Percentiles rank a stretch among this genome's conserved stretches.
Conservation (phyloP, 139 green algal species). For the Nannochloris sp. region DNA sequence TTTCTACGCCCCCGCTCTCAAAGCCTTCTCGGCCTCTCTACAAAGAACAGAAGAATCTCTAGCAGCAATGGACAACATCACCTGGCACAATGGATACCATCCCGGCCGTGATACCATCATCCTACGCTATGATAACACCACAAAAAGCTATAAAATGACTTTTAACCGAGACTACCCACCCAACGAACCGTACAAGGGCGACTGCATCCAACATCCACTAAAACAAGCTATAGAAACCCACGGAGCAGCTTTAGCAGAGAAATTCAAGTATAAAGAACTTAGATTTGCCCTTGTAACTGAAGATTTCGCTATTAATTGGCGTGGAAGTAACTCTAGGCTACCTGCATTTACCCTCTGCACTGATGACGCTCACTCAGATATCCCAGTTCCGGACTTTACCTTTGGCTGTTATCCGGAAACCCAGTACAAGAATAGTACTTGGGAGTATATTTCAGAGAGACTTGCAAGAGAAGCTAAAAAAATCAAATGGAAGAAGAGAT, state of each 20-base stretch:
- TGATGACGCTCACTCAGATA: conserved; percentile 21
- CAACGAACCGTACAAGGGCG: neutral
- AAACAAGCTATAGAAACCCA: conserved; percentile 18
- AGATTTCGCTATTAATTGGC: conserved; percentile 22
- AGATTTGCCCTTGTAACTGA: conserved; percentile 24
- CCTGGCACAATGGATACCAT: conserved; percentile 5
- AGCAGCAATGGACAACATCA: neutral
- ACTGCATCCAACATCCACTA: conserved; percentile 5
- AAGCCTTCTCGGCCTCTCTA: neutral
- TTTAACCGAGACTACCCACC: conserved; percentile 1
- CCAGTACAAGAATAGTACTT: conserved; percentile 23
- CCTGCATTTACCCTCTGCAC: conserved; percentile 30
- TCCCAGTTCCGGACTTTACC: conserved; percentile 32
- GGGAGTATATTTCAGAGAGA: conserved; percentile 14
- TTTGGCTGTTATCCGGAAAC: conserved; percentile 32
- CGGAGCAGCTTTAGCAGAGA: neutral
- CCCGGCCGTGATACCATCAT: conserved; percentile 7
- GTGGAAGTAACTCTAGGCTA: conserved; percentile 10
- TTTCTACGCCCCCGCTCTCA: conserved; percentile 9
- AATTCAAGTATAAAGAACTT: conserved; percentile 8
- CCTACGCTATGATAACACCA: conserved; percentile 1
- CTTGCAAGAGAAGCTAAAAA: conserved; percentile 11
- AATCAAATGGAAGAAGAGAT: conserved; percentile 19
- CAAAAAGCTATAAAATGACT: neutral
- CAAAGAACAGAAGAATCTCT: conserved; percentile 20